A percentile compares a stretch with the other conserved stretches of the same genome.
These are phyloP conservation scores for Wickerhamiella galacta DNA, from an alignment of 805 yeast genomes.

Conservation along the genomic window DNA sequence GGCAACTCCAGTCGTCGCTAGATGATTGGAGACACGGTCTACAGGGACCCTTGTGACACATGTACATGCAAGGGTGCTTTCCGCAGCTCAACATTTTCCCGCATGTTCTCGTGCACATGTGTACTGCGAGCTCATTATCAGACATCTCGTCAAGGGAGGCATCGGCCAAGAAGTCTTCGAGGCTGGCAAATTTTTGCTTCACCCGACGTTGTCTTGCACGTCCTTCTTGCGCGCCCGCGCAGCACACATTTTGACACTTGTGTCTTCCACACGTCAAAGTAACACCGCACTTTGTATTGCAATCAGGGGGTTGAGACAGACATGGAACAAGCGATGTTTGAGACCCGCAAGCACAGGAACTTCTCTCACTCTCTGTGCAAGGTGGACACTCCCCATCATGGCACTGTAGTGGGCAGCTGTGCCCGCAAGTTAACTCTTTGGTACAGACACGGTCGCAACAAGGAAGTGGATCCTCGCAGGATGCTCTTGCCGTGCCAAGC, in stretches of 20 bases:
- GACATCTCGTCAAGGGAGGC: conserved; percentile 1
- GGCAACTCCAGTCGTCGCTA: conserved; percentile 18
- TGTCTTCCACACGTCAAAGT: conserved; percentile 8
- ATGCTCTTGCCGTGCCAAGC: conserved; percentile 1
- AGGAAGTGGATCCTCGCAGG: conserved; percentile 9
- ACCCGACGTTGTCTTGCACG: not conserved
- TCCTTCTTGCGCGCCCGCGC: conserved; percentile 3
- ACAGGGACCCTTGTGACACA: conserved; percentile 22
- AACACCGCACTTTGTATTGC: conserved; percentile 5
- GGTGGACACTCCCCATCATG: conserved; percentile 8
- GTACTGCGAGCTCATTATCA: conserved; percentile 14
- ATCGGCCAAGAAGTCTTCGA: conserved; percentile 3
- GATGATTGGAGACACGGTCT: conserved; percentile 18
- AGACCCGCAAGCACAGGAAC: conserved; percentile 6
- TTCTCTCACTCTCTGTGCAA: conserved; percentile 1
- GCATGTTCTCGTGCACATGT: conserved; percentile 17
- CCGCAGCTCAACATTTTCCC: conserved; percentile 18
- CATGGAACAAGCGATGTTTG: conserved; percentile 1
- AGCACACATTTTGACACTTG: conserved; percentile 7
- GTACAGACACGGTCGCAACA: conserved; percentile 8
- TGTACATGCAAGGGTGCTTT: conserved; percentile 15
- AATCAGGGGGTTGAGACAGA: conserved; percentile 2
- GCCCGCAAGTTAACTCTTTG: conserved; percentile 8
- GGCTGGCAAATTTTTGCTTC: conserved; percentile 2
- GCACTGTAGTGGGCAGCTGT: conserved; percentile 6